Evolutionary conservation across 352 stramenopile genomes (phyloP), one percentile per base, ranked within the genome.

Genomic region (Phytophthora meadii): DNA sequence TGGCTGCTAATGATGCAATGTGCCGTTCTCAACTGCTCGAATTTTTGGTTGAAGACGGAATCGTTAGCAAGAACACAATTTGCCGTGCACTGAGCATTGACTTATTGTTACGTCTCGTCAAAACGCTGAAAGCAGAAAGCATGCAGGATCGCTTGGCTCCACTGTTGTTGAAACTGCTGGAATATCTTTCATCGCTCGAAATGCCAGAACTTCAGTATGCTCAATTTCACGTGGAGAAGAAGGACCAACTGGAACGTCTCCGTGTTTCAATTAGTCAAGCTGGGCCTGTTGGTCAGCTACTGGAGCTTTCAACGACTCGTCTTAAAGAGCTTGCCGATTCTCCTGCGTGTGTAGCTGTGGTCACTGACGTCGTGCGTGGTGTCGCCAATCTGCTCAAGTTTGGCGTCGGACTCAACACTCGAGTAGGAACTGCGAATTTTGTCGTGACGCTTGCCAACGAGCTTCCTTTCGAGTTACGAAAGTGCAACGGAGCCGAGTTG

Each of bases 181-280:
- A 92, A 54, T 94, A 90, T 54, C 61, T 94, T 49, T 93, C 84
- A n/a, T 94, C 87, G 1, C 40, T 94, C 5, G 87, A 94, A 59
- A 88, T 94, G 81, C 84, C 87, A 0, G 82, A 92, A 57, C 69
- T 94, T 0, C 87, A 94, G 65, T 94, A 94, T 51, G 87, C 87
- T 4, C 87, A 94, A 65, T 94, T 94, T 52, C 87, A 94, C 40
- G 87, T 94, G 30, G 71, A 92, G 54, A 89, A 94, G 66, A 94
- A 94, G 60, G 82, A 91, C 28, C 77, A 94, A 50, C 66, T 94
- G 14, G 87, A 94, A 54, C 79, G 84, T 5, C 54, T 93, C n/a
- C 82, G 87, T 47, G 80, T 94, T 7, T 90, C 79, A 5, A 76
- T 94, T 19, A 94, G 87, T 37, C 82, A 93, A 48, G 70, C 82